phyloP scores from a whole-genome alignment of 306 rosid species.

The Casuarina equisetifolia region DNA sequence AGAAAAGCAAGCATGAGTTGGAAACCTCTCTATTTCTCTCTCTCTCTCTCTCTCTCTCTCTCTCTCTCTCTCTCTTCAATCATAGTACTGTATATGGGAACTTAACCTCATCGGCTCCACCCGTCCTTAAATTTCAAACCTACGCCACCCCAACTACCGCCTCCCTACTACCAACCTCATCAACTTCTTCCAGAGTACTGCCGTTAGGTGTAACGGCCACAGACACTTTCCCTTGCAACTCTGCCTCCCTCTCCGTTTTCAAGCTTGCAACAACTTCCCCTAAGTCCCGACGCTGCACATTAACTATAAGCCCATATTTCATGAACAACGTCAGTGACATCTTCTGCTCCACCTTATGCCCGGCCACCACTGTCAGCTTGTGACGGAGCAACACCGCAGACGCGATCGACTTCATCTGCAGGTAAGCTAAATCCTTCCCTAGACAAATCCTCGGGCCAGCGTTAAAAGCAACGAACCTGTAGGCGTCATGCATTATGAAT shows the following conservation, averaged over 20 bases:
- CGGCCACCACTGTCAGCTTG: slow-evolving; percentile 56
- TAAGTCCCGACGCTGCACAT: slow-evolving; percentile 59
- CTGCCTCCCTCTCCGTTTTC: slow-evolving; percentile 25
- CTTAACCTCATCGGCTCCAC: background rate
- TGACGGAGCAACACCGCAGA: slow-evolving; percentile 82
- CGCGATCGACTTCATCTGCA: slow-evolving; percentile 87
- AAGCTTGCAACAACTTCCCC: slow-evolving; percentile 43
- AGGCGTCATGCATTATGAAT: slow-evolving; percentile 63
- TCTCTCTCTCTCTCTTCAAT: background rate
- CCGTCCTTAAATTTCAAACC: slow-evolving; percentile 5
- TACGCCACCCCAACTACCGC: slow-evolving; percentile 21
- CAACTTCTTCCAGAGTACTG: slow-evolving; percentile 12
- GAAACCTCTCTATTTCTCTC: no score
- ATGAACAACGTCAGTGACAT: slow-evolving; percentile 88
- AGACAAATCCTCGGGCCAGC: slow-evolving; percentile 97
- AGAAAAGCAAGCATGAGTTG: no score
- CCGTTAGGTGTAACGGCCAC: slow-evolving; percentile 16
- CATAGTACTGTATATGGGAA: background rate
- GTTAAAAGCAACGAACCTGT: slow-evolving; percentile 80
- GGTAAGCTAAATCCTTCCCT: slow-evolving; percentile 83
- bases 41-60: no score
- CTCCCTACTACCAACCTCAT: slow-evolving; percentile 2
- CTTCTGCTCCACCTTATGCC: slow-evolving; percentile 84
- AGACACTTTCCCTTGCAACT: slow-evolving; percentile 20
- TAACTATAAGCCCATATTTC: slow-evolving; percentile 86